Base-by-base conservation (phyloP, 345 rosid genomes). In the Toxicodendron radicans region DNA sequence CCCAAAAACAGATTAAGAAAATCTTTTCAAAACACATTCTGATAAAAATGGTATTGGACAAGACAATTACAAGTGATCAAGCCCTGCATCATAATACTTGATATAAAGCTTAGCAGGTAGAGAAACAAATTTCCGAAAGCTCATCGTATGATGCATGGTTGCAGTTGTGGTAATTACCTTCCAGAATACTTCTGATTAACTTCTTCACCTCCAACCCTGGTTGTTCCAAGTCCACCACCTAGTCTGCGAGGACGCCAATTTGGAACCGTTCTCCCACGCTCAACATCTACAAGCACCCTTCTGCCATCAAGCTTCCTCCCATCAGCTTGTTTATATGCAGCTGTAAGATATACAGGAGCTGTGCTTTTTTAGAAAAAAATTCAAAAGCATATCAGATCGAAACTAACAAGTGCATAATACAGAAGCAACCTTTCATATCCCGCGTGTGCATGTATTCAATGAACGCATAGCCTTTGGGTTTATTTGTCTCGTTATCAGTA, bases 241-340 rank as follows among this genome's bases (percentile, higher is more conserved):
- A 95, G 91, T 66, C 98, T 88, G 58, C 98, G 98, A 45, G 99
- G 99, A 49, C 99, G 90, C 99, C 98, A 95, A 83, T 95, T 95
- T n/a, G 99, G 99, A 51, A 95, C 99, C 41, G 99, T 95, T 81
- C 98, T 86, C 77, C 99, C 97, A 41, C 98, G 94, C 80, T 95
- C 98, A 66, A 95, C 99, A 84, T 95, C 99, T 67, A 95, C 98
- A 78, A 95, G 92, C 73, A 95, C 99, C 83, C 98, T 95, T 86
- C 95, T 88, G 20, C 97, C 97, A 75, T 95, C 99, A 86, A 95
- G 86, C 87, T 95, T 95, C 86, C 88, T 86, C 76, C 98, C 99
- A 88, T 95, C 99, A 75, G 96, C 99, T 88, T 95, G 99, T 79
- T 95, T 95, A 82, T 93, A 95, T 56, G 99, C 98, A 89, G 88